Evolutionary conservation across 768 basidiomycete genomes (phyloP), one percentile per base, ranked within the genome.

Genomic region (Favolaschia claudopus): DNA sequence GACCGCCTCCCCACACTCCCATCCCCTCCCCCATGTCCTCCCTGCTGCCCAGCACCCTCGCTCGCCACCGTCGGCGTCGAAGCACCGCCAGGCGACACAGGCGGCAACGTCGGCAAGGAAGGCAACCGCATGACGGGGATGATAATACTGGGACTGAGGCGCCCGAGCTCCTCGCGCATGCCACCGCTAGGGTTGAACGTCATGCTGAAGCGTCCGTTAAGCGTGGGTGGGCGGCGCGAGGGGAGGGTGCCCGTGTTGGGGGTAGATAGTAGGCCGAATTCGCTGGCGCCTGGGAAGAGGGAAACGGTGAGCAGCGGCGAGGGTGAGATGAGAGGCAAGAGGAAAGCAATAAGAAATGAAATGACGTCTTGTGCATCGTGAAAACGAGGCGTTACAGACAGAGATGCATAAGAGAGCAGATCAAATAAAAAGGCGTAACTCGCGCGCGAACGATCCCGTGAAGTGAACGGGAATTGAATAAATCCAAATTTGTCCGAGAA

Each of bases 81-180:
- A 20, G 31, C 25, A 32, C 19, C 20, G 36, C 48, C 15, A n/a
- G 38, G 8, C 38, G 9, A 9, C 19, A 22, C 38, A 12, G 19
- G 19, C 38, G 24, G 19, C 13, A 9, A 10, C 38, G 17, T 12
- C 13, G 39, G 9, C 19, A 20, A 38, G 17, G 37, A 19, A 29
- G 56, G 58, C 14, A 60, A 34, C 32, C 47, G 37, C 19, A 53
- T 24, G 50, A 57, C 29, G 7, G 63, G 63, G 24, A 64, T 39
- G 25, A 64, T 55, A 17, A 64, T 52, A 45, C 63, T 64, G 27
- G 63, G 63, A 29, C 63, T 64, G 22, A 64, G 51, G 4, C 63
- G 55, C 38, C 47, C 56, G 9, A 44, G 9, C 24, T 20, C 62
- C 10, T 12, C 34, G 24, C 19, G 29, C 24, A 28, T 24, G 31